phyloP scores from a whole-genome alignment of 768 basidiomycete genomes.

The Rossbeevera mucosa region DNA sequence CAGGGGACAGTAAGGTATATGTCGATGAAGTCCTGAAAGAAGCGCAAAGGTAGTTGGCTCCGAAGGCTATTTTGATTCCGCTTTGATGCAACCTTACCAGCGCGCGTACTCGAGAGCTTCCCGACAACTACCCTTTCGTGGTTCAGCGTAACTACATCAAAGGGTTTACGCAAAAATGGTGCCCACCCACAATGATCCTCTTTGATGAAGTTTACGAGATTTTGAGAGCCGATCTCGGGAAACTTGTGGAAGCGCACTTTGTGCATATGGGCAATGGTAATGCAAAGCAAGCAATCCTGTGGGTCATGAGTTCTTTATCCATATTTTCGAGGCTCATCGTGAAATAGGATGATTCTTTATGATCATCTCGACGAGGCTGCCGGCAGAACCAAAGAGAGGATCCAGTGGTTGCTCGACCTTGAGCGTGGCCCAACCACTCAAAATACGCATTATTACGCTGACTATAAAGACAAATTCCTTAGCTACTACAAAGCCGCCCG shows the following conservation, averaged over 20 bases:
- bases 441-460: constrained; percentile 47
- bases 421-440: constrained; percentile 49
- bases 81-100: constrained; percentile 32
- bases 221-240: constrained; percentile 37
- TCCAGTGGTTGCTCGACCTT: constrained; percentile 47
- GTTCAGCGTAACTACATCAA: constrained; percentile 51
- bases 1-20: constrained; percentile 30
- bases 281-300: constrained; percentile 47
- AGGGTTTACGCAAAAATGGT: constrained; percentile 45
- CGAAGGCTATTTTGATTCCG: background rate
- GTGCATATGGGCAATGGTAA: constrained; percentile 47
- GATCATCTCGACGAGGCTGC: constrained; percentile 47
- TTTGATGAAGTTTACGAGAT: constrained; percentile 38
- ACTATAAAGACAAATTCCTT: constrained; percentile 49
- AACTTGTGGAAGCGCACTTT: constrained; percentile 49
- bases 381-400: constrained; percentile 34
- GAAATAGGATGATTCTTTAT: constrained; percentile 43
- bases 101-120: constrained; percentile 66
- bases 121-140: constrained; percentile 60
- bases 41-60: constrained; percentile 41
- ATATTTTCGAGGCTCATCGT: background rate
- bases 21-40: constrained; percentile 49
- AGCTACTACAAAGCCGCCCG: constrained; percentile 40
- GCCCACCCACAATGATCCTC: constrained; percentile 40
- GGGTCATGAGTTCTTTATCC: constrained; percentile 7